These are phyloP conservation scores for Phlebiopsis gigantea DNA, from an alignment of 768 basidiomycete genomes.

Conservation along the genomic window DNA sequence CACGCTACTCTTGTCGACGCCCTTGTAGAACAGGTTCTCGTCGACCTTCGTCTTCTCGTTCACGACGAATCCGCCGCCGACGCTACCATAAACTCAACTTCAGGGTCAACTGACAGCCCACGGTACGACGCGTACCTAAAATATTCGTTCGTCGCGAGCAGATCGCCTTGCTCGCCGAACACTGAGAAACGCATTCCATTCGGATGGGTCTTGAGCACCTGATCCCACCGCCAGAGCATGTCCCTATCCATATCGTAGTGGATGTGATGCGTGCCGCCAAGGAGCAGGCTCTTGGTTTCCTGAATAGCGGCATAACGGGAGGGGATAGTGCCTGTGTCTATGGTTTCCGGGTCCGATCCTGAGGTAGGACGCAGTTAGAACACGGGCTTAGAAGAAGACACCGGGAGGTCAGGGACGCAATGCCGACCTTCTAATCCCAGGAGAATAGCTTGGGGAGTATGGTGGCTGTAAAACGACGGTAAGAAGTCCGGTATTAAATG, in stretches of 20 bases:
- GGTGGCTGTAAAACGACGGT: slow-evolving; percentile 47
- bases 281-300: slow-evolving; percentile 54
- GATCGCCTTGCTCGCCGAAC: slow-evolving; percentile 73
- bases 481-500: not conserved
- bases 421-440: slow-evolving; percentile 66
- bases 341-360: slow-evolving; percentile 90
- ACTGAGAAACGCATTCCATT: slow-evolving; percentile 93
- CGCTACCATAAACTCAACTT: slow-evolving; percentile 33
- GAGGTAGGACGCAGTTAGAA: not conserved
- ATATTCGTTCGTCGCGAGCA: slow-evolving; percentile 93
- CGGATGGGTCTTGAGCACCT: slow-evolving; percentile 83
- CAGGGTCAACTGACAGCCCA: not conserved
- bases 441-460: slow-evolving; percentile 82
- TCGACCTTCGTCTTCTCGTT: slow-evolving; percentile 95
- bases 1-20: slow-evolving; percentile 77
- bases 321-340: slow-evolving; percentile 81
- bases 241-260: slow-evolving; percentile 84
- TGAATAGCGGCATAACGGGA: slow-evolving; percentile 70
- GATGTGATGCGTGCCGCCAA: slow-evolving; percentile 74
- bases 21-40: slow-evolving; percentile 93
- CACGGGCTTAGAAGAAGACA: not conserved
- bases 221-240: slow-evolving; percentile 90
- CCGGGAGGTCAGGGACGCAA: not conserved
- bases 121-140: slow-evolving; percentile 48
- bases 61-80: slow-evolving; percentile 93